Conservation (phyloP, 768 basidiomycete species). For the Sistotremastrum suecicum region DNA sequence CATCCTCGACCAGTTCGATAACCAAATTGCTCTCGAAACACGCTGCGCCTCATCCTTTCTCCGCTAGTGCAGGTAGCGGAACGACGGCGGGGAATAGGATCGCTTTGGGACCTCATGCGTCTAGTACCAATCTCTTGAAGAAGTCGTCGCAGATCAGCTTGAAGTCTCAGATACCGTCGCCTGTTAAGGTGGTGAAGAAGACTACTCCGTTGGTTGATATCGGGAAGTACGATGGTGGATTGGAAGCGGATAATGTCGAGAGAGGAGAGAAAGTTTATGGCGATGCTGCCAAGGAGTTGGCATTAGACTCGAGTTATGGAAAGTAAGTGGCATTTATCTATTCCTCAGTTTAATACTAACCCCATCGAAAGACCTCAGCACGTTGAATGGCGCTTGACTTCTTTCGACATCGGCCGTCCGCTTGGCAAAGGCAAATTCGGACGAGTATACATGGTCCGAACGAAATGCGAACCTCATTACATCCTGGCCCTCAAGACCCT, state of each 20-base stretch:
- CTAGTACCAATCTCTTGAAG: slow-evolving; percentile 16
- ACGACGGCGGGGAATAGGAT: slow-evolving; percentile 5
- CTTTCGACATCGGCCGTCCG: slow-evolving; percentile 90
- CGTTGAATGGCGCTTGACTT: slow-evolving; percentile 69
- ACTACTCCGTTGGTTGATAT: slow-evolving; percentile 39
- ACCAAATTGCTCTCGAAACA: slow-evolving; percentile 63
- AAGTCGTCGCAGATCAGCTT: slow-evolving; percentile 8
- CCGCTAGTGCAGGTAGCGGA: slow-evolving; percentile 10
- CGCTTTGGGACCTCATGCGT: slow-evolving; percentile 11
- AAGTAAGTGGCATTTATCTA: slow-evolving; percentile 26
- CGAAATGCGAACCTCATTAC: slow-evolving; percentile 75
- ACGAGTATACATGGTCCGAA: slow-evolving; percentile 95
- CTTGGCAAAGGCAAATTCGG: slow-evolving; percentile 99
- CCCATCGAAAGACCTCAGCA: slow-evolving; percentile 48
- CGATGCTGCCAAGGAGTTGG: slow-evolving; percentile 67
- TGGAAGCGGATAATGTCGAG: slow-evolving; percentile 81
- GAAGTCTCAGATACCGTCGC: slow-evolving; percentile 9
- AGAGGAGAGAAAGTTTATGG: slow-evolving; percentile 61
- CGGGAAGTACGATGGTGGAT: slow-evolving; percentile 89
- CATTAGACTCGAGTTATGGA: slow-evolving; percentile 70
- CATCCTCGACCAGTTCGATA: slow-evolving; percentile 1
- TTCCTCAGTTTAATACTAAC: slow-evolving; percentile 2
- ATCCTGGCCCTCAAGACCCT: slow-evolving; percentile 95
- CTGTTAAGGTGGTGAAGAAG: slow-evolving; percentile 6
- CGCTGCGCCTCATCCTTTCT: slow-evolving; percentile 46